Conservation (phyloP, 2,329 filamentous ascomycete species). For the Plenodomus tracheiphilus region DNA sequence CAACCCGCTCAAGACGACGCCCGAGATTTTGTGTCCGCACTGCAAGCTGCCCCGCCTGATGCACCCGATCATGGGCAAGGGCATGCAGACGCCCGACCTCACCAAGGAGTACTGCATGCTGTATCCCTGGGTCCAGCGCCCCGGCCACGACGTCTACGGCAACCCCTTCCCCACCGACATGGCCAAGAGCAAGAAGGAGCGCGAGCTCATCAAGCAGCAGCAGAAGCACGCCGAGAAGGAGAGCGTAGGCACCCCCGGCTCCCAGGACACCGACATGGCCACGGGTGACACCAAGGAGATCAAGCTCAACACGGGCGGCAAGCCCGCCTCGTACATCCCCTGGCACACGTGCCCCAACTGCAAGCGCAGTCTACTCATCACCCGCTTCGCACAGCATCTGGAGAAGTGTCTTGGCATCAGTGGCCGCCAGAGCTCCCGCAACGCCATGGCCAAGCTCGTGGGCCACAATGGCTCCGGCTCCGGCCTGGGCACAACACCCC, state of each 20-base stretch:
- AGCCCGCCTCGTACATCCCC: constrained; percentile 51
- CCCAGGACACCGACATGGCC: constrained; percentile 48
- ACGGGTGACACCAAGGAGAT: constrained; percentile 46
- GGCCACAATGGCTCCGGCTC: constrained; percentile 45
- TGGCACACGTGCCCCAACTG: constrained; percentile 64
- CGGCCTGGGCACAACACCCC: constrained; percentile 48
- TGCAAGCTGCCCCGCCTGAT: constrained; percentile 75
- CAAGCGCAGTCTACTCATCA: constrained; percentile 64
- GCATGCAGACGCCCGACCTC: constrained; percentile 65
- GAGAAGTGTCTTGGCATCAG: constrained; percentile 64
- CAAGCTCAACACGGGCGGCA: constrained; percentile 54
- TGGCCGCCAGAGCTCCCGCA: constrained; percentile 55
- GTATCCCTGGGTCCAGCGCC: constrained; percentile 75
- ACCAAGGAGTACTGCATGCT: constrained; percentile 73
- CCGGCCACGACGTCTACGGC: constrained; percentile 79
- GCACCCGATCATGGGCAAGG: constrained; percentile 71
- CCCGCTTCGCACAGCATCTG: constrained; percentile 62
- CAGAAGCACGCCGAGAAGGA: constrained; percentile 48
- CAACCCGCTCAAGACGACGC: constrained; percentile 71
- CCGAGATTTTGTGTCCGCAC: constrained; percentile 72
- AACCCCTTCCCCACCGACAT: constrained; percentile 78
- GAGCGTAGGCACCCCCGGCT: constrained; percentile 50
- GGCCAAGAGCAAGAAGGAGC: constrained; percentile 76
- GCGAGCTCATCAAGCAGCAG: constrained; percentile 56
- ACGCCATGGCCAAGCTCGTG: constrained; percentile 52